These are phyloP conservation scores for Fusarium citri DNA, from an alignment of 2,329 filamentous ascomycete species.

Conservation along the genomic window DNA sequence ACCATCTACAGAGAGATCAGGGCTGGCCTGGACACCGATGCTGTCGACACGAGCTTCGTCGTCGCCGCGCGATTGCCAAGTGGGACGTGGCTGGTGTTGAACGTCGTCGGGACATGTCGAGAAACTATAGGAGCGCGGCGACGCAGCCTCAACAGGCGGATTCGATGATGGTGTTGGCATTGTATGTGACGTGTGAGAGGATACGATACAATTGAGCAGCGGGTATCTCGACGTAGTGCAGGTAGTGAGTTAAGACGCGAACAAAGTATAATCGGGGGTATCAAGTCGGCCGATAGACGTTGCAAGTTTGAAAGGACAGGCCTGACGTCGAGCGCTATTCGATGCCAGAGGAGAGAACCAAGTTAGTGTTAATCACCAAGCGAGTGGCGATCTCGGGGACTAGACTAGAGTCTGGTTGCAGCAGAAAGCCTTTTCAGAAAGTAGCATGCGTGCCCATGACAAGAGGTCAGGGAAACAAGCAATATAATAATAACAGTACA, in stretches of 20 bases:
- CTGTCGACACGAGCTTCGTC: conserved; percentile 31
- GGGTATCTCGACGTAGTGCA: conserved; percentile 7
- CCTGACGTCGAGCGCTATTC: conserved; percentile 35
- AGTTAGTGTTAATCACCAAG: conserved; percentile 41
- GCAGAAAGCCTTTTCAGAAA: conserved; percentile 38
- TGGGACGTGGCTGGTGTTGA: conserved; percentile 44
- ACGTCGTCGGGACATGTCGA: conserved; percentile 60
- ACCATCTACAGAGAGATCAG: conserved; percentile 35
- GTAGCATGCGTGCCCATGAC: conserved; percentile 34
- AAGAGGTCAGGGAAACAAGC: conserved; percentile 1
- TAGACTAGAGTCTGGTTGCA: conserved; percentile 18
- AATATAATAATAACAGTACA: conserved; percentile 22
- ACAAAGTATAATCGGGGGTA: conserved; percentile 21
- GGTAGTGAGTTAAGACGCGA: neutral
- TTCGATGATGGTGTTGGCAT: conserved; percentile 62
- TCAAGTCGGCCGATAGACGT: conserved; percentile 35
- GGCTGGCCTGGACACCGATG: conserved; percentile 37
- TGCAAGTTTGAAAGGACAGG: conserved; percentile 27
- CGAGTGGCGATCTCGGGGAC: conserved; percentile 44
- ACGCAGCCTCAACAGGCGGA: conserved; percentile 53
- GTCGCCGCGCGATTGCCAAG: conserved; percentile 44
- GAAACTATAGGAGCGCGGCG: conserved; percentile 54
- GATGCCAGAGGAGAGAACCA: conserved; percentile 35
- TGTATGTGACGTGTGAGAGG: conserved; percentile 35
- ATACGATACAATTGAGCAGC: conserved; percentile 23